These are phyloP conservation scores for Trichoderma breve DNA, from an alignment of 2,329 filamentous ascomycete genomes.

Conservation along the genomic window DNA sequence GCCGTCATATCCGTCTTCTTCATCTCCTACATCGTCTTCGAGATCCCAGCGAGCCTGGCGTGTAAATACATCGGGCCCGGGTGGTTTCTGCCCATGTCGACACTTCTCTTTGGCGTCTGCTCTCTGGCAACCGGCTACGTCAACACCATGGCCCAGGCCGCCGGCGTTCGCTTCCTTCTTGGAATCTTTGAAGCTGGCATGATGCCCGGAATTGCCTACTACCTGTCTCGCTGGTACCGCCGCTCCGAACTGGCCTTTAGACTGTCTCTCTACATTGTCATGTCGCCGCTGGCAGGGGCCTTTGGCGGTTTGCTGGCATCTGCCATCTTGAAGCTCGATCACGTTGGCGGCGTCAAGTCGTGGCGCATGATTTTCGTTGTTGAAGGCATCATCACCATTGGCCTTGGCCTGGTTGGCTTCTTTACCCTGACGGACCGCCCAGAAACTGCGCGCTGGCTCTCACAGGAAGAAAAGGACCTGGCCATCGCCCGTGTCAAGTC, in stretches of 20 bases:
- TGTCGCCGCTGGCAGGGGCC: slow-evolving; percentile 67
- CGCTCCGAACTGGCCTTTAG: slow-evolving; percentile 66
- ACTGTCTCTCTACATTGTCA: slow-evolving; percentile 66
- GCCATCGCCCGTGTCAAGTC: slow-evolving; percentile 67
- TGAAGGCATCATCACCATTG: slow-evolving; percentile 59
- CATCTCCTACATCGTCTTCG: slow-evolving; percentile 69
- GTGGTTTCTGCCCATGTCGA: slow-evolving; percentile 65
- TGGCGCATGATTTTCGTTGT: slow-evolving; percentile 73
- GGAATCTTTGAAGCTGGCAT: slow-evolving; percentile 72
- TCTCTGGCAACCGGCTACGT: slow-evolving; percentile 68
- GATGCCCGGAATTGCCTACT: slow-evolving; percentile 72
- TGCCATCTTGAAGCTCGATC: slow-evolving; percentile 60
- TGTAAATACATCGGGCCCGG: slow-evolving; percentile 72
- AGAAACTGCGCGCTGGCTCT: slow-evolving; percentile 65
- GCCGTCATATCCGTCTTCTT: slow-evolving; percentile 66
- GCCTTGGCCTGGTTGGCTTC: slow-evolving; percentile 59
- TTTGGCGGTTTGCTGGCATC: slow-evolving; percentile 67
- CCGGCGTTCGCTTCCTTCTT: slow-evolving; percentile 64
- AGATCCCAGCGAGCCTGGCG: slow-evolving; percentile 65
- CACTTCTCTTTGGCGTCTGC: slow-evolving; percentile 60
- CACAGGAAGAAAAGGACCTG: slow-evolving; percentile 62
- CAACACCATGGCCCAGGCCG: slow-evolving; percentile 48
- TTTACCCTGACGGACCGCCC: slow-evolving; percentile 67
- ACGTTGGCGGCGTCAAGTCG: slow-evolving; percentile 53
- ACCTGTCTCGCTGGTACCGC: slow-evolving; percentile 70